These are phyloP conservation scores for Beauveria sp. DNA, from an alignment of 2,329 filamentous ascomycete species.

Conservation along the genomic window DNA sequence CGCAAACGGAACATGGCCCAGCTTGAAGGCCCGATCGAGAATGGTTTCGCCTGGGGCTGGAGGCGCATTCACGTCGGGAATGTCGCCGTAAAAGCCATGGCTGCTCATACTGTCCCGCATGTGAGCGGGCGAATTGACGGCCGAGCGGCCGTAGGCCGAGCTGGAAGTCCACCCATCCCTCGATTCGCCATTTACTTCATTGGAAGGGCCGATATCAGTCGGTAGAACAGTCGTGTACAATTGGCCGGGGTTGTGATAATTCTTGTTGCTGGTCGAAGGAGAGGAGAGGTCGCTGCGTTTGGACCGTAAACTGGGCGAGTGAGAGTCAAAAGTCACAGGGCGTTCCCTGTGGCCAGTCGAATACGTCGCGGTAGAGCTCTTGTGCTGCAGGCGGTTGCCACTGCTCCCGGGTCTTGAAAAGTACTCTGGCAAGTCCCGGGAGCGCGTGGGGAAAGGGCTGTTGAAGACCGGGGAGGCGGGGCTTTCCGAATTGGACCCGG, in stretches of 20 bases:
- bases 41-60: constrained; percentile 55
- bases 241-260: constrained; percentile 33
- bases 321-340: constrained; percentile 46
- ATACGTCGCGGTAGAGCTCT: constrained; percentile 40
- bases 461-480: constrained; percentile 47
- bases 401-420: constrained; percentile 37
- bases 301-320: constrained; percentile 53
- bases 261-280: constrained; percentile 41
- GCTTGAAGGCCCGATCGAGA: constrained; percentile 57
- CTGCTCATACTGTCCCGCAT: constrained; percentile 49
- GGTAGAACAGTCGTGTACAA: constrained; percentile 46
- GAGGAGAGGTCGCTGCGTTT: constrained; percentile 56
- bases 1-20: constrained; percentile 55
- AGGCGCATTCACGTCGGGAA: constrained; percentile 41
- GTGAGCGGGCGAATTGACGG: constrained; percentile 48
- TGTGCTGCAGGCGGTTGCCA: constrained; percentile 36
- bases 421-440: constrained; percentile 34
- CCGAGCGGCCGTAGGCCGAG: constrained; percentile 48
- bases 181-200: constrained; percentile 47
- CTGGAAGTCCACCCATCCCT: constrained; percentile 50
- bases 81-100: constrained; percentile 30
- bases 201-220: constrained; percentile 48
- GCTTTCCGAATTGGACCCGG: constrained; percentile 42
- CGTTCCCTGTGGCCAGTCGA: constrained; percentile 40
- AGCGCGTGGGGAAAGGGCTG: constrained; percentile 41